Base-by-base conservation (phyloP, 129 eudicot species). In the Heracleum sosnowskyi region DNA sequence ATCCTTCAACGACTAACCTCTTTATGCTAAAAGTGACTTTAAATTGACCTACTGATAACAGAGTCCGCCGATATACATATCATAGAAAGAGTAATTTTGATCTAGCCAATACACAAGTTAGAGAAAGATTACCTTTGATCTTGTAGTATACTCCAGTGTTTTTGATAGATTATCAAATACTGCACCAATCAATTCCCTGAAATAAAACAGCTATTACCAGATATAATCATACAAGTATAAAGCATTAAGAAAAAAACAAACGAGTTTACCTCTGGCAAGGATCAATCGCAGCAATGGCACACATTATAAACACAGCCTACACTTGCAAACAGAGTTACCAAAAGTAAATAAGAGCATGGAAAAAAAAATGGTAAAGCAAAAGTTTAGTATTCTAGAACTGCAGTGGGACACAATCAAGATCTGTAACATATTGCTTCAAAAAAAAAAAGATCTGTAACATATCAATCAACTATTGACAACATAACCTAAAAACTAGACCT, bases 261-360 rank as follows among this genome's bases (percentile, higher is more conserved):
- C 0, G 42, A 71, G 37, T 37, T 29, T 81, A 91, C 98, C 99
- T 90, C 72, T 86, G 97, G 73, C 88, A 82, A 57, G 96, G 89
- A 86, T 90, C 89, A 64, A 83, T 87, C 24, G 99, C 99, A 77
- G 99, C 90, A 84, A 96, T 82, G 79, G 82, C 97, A 79, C 96
- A 92, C 49, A 96, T 82, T 89, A 89, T 89, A 78, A 96, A 96
- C 62, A 92, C 89, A 74, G 91, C 97, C 99, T 96, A 94, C 95
- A 89, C 36, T 37, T 69, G 63, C 79, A 79, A 85, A 44, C 40
- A 72, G 64, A 55, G 78, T 16, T 70, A 45, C 18, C 53, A 53
- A 62, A 33, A 60, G 60, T 62, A 68, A 63, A 63, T 4, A 74
- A 24, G 64, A 81, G 60, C 73, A 28, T 28, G 22, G 7, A 74